Evolutionary conservation across 495 filamentous ascomycete genomes (phyloP).

Genomic region (Cudoniella acicularis): DNA sequence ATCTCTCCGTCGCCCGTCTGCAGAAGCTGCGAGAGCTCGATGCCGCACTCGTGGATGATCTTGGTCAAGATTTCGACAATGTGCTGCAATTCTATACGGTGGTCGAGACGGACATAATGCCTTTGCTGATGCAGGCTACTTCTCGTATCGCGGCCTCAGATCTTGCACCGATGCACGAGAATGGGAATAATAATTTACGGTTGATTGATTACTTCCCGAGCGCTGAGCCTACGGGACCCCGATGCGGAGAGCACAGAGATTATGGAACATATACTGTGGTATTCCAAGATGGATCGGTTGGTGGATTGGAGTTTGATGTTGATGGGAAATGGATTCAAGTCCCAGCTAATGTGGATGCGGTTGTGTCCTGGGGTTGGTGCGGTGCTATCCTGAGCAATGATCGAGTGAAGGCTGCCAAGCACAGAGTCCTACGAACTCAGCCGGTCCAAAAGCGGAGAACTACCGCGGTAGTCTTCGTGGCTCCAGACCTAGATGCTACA

Average conservation of each 20-base stretch:
- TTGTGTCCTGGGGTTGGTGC: conserved; percentile 24
- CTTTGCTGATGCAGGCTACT: conserved; percentile 9
- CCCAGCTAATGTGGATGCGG: conserved; percentile 19
- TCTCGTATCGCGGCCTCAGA: conserved; percentile 12
- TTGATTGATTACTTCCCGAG: conserved; percentile 22
- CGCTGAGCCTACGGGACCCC: conserved; percentile 14
- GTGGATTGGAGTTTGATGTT: conserved; percentile 23
- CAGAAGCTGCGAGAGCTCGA: conserved; percentile 1
- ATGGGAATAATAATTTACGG: conserved; percentile 24
- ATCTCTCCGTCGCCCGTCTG: conserved; percentile 11
- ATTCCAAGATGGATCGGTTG: conserved; percentile 24
- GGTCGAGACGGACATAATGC: conserved; percentile 7
- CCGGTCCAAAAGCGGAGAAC: conserved; percentile 14
- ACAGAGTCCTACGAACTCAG: conserved; percentile 16
- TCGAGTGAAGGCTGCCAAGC: conserved; percentile 19
- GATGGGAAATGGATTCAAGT: conserved; percentile 19
- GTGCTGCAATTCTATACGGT: conserved; percentile 13
- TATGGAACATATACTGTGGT: conserved; percentile 25
- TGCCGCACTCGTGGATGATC: conserved; percentile 3
- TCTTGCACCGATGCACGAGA: conserved; percentile 19
- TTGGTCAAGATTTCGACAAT: conserved; percentile 10
- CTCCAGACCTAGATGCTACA: conserved; percentile 13
- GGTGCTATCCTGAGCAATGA: conserved; percentile 23
- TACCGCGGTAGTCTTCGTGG: conserved; percentile 21
- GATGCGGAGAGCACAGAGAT: conserved; percentile 25